These are phyloP conservation scores for Otatea glauca DNA, from an alignment of 176 grass and related monocot species.

Conservation along the genomic window DNA sequence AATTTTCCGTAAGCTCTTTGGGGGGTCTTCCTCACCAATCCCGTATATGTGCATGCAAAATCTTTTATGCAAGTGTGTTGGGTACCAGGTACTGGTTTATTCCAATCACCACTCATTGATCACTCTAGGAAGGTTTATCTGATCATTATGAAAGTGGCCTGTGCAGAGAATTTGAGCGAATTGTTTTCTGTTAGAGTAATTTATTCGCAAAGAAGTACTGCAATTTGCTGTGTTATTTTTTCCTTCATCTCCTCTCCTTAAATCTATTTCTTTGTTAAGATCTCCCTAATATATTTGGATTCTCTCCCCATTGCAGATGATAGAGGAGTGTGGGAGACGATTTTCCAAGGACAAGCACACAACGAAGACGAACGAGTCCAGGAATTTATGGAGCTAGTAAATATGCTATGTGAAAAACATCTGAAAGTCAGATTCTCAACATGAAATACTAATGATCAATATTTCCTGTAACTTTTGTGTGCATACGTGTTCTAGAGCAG, in stretches of 20 bases:
- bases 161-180: background rate
- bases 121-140: background rate
- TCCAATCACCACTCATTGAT: too few relatives aligned
- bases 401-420: background rate
- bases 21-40: background rate
- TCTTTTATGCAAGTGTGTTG: background rate
- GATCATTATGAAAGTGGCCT: background rate
- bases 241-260: background rate
- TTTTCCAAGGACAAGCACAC: constrained; percentile 33
- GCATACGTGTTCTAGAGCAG: background rate
- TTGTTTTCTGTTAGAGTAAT: background rate
- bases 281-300: background rate
- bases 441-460: background rate
- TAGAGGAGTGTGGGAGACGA: constrained; percentile 56
- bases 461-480: background rate
- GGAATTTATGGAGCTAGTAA: constrained; percentile 50
- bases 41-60: background rate
- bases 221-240: constrained; percentile 5
- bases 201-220: background rate
- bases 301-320: constrained; percentile 29
- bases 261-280: background rate
- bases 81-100: background rate
- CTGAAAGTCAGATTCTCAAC: background rate
- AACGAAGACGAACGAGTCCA: constrained; percentile 27
- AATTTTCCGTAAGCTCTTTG: background rate